Conservation (phyloP, 305 asterid species). For the Salvia sclarea region DNA sequence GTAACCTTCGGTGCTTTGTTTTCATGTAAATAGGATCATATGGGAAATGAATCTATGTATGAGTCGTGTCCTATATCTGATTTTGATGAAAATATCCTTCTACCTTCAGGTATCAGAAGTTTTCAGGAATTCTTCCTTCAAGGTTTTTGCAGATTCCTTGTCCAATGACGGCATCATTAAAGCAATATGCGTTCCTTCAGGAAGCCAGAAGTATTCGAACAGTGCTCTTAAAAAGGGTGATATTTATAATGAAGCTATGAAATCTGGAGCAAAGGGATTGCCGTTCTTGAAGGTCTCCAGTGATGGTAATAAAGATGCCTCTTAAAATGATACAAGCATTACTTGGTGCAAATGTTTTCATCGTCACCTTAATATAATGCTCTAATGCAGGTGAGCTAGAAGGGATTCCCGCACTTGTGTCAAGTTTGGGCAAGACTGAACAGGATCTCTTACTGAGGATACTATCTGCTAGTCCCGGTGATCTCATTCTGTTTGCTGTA, state of each 20-base stretch:
- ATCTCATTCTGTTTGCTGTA: constrained; percentile 90
- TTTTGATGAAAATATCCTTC: constrained; percentile 24
- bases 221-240: constrained; percentile 94
- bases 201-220: constrained; percentile 75
- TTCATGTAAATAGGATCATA: constrained; percentile 22
- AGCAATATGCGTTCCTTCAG: constrained; percentile 80
- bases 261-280: constrained; percentile 93
- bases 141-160: constrained; percentile 80
- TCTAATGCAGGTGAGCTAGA: constrained; percentile 67
- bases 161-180: constrained; percentile 64
- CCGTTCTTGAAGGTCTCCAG: constrained; percentile 84
- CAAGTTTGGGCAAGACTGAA: constrained; percentile 58
- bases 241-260: constrained; percentile 73
- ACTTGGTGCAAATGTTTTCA: constrained; percentile 15
- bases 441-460: constrained; percentile 54
- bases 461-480: constrained; percentile 73
- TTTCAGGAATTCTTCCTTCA: constrained; percentile 73
- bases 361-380: constrained; percentile 13
- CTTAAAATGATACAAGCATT: constrained; percentile 10
- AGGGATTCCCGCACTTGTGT: constrained; percentile 82
- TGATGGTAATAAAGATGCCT: constrained; percentile 53
- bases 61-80: background rate
- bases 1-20: constrained; percentile 39
- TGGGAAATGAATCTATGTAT: background rate
- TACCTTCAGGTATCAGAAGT: constrained; percentile 68